Percentiles rank a stretch among this genome's conserved stretches.
Evolutionary conservation across 176 grass and related monocot species (phyloP).

Genomic region (Phyllostachys edulis): DNA sequence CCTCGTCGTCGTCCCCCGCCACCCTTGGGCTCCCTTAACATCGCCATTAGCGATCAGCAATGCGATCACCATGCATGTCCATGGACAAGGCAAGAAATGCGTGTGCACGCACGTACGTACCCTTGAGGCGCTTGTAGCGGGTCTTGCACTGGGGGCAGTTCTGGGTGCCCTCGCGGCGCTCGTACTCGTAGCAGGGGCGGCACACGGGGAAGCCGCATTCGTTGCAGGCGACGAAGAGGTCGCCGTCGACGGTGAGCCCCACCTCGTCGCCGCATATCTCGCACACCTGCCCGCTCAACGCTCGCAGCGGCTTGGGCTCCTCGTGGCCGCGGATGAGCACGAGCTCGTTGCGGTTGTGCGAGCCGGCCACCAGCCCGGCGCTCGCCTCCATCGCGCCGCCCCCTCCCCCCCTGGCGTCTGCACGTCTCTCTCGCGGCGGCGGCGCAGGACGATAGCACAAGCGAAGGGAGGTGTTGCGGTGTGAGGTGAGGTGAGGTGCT

Average conservation of each 20-base stretch:
- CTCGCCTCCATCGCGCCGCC: conserved; percentile 65
- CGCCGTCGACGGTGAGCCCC: conserved; percentile 78
- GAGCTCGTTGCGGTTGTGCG: conserved; percentile 96
- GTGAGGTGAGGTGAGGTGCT: conserved; percentile 1
- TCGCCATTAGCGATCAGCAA: background rate
- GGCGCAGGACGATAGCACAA: background rate
- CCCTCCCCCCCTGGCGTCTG: background rate
- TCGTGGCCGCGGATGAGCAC: conserved; percentile 96
- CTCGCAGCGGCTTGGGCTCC: conserved; percentile 77
- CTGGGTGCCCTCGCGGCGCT: conserved; percentile 94
- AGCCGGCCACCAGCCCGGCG: conserved; percentile 80
- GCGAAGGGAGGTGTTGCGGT: background rate
- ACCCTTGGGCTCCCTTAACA: conserved; percentile 75
- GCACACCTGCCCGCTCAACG: conserved; percentile 93
- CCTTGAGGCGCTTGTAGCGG: conserved; percentile 98
- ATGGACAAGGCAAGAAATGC: background rate
- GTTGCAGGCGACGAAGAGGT: conserved; percentile 92
- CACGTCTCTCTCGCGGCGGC: background rate
- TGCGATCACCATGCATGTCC: background rate
- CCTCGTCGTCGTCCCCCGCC: conserved; percentile 81
- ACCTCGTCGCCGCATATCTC: conserved; percentile 96
- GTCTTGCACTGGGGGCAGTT: conserved; percentile 96
- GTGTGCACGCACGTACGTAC: conserved; percentile 15
- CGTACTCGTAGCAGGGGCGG: conserved; percentile 97
- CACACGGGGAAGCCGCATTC: conserved; percentile 99